Conservation (phyloP, 768 basidiomycete genomes). For the Kwoniella sp. region DNA sequence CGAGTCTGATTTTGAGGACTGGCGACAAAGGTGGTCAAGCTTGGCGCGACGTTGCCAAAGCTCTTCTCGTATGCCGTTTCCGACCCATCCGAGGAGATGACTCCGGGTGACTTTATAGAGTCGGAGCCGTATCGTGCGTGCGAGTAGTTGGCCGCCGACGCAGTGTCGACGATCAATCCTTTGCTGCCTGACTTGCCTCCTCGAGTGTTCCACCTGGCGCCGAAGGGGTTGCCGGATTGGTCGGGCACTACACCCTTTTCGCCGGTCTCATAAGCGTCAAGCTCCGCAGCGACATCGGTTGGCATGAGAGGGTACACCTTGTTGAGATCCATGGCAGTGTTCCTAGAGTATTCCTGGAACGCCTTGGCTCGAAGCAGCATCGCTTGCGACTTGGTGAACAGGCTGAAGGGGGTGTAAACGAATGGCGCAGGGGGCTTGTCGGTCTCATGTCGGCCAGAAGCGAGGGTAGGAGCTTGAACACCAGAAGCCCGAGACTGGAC, state of each 20-base stretch:
- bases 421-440: slow-evolving; percentile 54
- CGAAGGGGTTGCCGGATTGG: slow-evolving; percentile 11
- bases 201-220: slow-evolving; percentile 17
- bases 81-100: slow-evolving; percentile 19
- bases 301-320: slow-evolving; percentile 39
- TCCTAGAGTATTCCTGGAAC: slow-evolving; percentile 37
- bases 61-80: slow-evolving; percentile 24
- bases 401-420: slow-evolving; percentile 54
- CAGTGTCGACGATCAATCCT: slow-evolving; percentile 21
- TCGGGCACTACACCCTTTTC: slow-evolving; percentile 27
- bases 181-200: slow-evolving; percentile 13
- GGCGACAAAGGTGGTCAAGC: slow-evolving; percentile 8
- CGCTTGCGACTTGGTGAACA: slow-evolving; percentile 54
- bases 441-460: slow-evolving; percentile 30
- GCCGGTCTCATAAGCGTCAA: slow-evolving; percentile 37
- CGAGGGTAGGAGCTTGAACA: slow-evolving; percentile 35
- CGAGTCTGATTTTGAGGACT: slow-evolving; percentile 10
- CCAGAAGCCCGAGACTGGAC: slow-evolving; percentile 46
- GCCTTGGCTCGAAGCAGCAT: slow-evolving; percentile 42
- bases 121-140: slow-evolving; percentile 15
- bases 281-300: slow-evolving; percentile 44
- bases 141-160: background rate
- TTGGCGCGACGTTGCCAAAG: slow-evolving; percentile 15
- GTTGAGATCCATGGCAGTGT: slow-evolving; percentile 32
- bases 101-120: slow-evolving; percentile 14